Evolutionary conservation across 2,329 filamentous ascomycete genomes (phyloP).

Genomic region (Ophiocordyceps sinensis): DNA sequence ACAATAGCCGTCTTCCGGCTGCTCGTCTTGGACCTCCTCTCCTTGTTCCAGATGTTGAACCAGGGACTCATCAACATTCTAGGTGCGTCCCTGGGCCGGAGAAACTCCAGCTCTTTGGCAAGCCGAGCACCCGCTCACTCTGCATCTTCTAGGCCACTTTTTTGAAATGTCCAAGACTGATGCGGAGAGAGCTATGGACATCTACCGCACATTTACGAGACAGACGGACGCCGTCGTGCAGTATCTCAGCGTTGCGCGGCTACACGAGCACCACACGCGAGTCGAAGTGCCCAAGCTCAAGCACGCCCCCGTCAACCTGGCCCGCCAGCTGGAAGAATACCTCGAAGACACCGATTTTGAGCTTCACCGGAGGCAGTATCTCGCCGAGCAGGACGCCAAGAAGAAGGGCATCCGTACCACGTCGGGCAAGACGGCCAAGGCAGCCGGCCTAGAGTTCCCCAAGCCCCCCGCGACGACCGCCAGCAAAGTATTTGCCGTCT

Average conservation of each 20-base stretch:
- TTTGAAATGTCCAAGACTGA: constrained; percentile 96
- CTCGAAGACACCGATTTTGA: constrained; percentile 92
- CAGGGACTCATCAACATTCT: constrained; percentile 95
- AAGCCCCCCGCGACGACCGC: constrained; percentile 21
- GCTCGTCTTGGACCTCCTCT: constrained; percentile 76
- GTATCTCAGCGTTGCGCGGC: constrained; percentile 73
- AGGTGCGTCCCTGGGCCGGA: constrained; percentile 33
- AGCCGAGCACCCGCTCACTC: constrained; percentile 2
- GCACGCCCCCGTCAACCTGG: constrained; percentile 86
- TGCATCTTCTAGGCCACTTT: constrained; percentile 58
- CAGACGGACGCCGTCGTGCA: constrained; percentile 89
- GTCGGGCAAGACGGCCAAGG: constrained; percentile 17
- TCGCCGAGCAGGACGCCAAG: constrained; percentile 70
- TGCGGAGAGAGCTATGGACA: constrained; percentile 77
- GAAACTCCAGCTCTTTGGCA: no score
- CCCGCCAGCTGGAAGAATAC: constrained; percentile 84
- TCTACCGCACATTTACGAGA: constrained; percentile 83
- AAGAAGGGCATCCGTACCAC: constrained; percentile 28
- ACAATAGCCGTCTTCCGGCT: constrained; percentile 86
- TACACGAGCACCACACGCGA: constrained; percentile 83
- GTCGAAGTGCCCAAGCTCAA: constrained; percentile 94
- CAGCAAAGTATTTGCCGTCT: constrained; percentile 28
- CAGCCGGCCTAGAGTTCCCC: constrained; percentile 19
- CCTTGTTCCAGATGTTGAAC: constrained; percentile 89
- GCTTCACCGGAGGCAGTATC: constrained; percentile 77